Base-by-base conservation (phyloP, 768 basidiomycete species). In the Rhodotorula babjevae region DNA sequence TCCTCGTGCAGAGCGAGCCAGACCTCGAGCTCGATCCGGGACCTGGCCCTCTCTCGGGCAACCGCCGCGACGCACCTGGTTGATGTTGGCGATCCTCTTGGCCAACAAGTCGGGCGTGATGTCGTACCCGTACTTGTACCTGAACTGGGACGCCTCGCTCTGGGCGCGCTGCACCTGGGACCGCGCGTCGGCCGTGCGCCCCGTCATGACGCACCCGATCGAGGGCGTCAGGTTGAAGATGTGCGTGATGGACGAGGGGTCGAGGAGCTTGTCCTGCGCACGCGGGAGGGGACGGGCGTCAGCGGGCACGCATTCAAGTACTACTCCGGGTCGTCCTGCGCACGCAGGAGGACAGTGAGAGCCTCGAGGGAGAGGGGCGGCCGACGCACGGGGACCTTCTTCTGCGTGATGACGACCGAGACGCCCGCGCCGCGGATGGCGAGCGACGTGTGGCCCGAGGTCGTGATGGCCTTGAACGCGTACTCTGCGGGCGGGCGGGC, bases 401-500 rank as follows among this genome's bases (percentile, higher is more conserved):
- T 93, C 84, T 98, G 96, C 31, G 95, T 97, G 78, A 99, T 93
- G 55, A 97, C 90, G 15, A 98, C 93, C 10, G 90, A 86, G 11
- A 93, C 95, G 77, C 98, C 94, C 81, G 91, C 91, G 27, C 96
- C 96, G 78, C 95, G 84, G 58, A 98, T 90, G 27, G 94, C 86
- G 63, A 99, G 86, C 2, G 95, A 88, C 3, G 96, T 98, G 79
- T 97, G 92, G 1, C 93, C 95, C 2, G 93, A 93, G 67, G 92
- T 93, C 73, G 93, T 92, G 81, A 98, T 97, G 61, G 96, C 96
- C 83, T 98, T 99, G 89, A 98, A 98, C 40, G 96, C 95, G 85
- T 98, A 98, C 84, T 98, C 94, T 97, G 78, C 10, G 15, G 44
- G 7, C 31, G 49, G 42, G 46, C 29, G 14, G 3, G 44, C 44